Base-by-base conservation (phyloP, 148 eudicot genomes). In the Amaranthus cruentus region DNA sequence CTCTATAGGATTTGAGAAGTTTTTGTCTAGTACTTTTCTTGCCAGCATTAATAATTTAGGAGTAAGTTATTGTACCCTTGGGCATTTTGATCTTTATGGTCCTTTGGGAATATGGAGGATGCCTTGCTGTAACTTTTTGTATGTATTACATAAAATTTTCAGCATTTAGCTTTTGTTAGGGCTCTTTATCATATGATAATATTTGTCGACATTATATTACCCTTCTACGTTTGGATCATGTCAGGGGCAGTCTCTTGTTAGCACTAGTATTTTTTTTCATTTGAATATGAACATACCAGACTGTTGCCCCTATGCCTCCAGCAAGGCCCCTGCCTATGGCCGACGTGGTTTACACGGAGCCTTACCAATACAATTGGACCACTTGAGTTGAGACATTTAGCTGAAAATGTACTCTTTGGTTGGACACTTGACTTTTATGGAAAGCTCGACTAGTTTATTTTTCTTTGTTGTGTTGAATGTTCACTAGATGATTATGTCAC, bases 401-500 rank as follows among this genome's bases (percentile, higher is more conserved):
- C 56, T 51, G 56, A 4, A 4, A 67, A 49, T 6, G 46, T 55
- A n/a, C 14, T 5, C 13, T 65, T 12, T 66, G 70, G 13, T 51
- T 50, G 18, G 43, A 66, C 13, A 7, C 10, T 28, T 66, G 42
- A 7, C 61, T 38, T 11, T 13, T 44, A 5, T 14, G 62, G 47
- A 44, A 55, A 15, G 46, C 48, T 15, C 64, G 47, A 18, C 47
- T 15, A 47, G 47, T 64, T 71, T 8, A 2, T 0, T 47, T n/a
- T 71, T 46, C 38, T 43, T 46, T 71, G 14, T 58, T 48, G 13
- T 44, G 55, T 11, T 46, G n/a, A 57, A 53, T 74, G 62, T 64
- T 47, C 62, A 54, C 15, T 38, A 13, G 49, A n/a, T 62, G 75
- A 72, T 28, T 4, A 57, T 70, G 21, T 47, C 56, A 59, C 58